Percentiles rank a stretch among this genome's conserved stretches.
Conservation (phyloP, 2,329 filamentous ascomycete genomes). For the Cercospora berteroae region DNA sequence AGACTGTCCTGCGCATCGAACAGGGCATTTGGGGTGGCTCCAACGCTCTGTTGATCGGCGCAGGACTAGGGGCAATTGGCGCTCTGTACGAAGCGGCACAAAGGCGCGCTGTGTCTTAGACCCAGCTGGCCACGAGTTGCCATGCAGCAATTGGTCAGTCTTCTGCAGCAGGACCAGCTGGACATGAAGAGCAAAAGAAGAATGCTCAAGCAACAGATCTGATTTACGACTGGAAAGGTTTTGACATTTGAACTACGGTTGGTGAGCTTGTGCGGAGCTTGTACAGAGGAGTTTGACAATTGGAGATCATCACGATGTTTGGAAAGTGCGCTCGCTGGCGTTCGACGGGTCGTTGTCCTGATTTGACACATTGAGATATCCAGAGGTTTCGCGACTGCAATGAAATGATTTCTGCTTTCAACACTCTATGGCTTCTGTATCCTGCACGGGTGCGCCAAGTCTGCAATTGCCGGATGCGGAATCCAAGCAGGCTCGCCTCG, state of each 20-base stretch:
- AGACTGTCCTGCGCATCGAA: conserved; percentile 63
- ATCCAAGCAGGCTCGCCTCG: neutral
- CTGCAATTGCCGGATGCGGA: neutral
- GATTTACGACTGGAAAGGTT: neutral
- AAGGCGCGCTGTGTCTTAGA: conserved; percentile 40
- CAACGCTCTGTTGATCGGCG: conserved; percentile 66
- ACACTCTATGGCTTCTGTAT: neutral
- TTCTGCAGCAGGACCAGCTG: neutral
- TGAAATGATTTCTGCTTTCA: conserved; percentile 2
- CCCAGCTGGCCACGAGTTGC: neutral
- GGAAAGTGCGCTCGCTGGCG: neutral
- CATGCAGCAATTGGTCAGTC: neutral
- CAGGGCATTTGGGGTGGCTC: conserved; percentile 69
- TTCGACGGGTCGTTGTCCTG: neutral
- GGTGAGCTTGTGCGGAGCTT: neutral
- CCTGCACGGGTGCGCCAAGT: neutral
- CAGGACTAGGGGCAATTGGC: conserved; percentile 64
- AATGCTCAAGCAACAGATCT: neutral
- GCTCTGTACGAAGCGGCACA: conserved; percentile 77
- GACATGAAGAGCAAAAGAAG: neutral
- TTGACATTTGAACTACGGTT: neutral
- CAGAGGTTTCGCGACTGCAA: conserved; percentile 1
- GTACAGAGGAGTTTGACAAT: neutral
- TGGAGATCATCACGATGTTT: neutral
- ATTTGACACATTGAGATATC: conserved; percentile 12